A percentile compares a stretch with the other conserved stretches of the same genome.
phyloP scores from a whole-genome alignment of 306 rosid species.

The Ceratonia siliqua region DNA sequence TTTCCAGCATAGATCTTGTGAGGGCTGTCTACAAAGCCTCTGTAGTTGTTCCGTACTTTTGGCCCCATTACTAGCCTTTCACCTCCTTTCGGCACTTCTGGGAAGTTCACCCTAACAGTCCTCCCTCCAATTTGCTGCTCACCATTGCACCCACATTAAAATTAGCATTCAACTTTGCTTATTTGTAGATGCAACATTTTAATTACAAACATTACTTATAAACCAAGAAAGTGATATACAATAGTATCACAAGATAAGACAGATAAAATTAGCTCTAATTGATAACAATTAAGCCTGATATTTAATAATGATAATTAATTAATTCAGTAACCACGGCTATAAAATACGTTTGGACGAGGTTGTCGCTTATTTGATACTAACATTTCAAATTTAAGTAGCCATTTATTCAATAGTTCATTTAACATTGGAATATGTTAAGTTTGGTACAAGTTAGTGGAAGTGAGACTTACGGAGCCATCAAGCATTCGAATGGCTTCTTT shows the following conservation, averaged over 20 bases:
- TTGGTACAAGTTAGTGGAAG: background rate
- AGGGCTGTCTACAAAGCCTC: conserved; percentile 78
- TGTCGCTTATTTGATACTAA: background rate
- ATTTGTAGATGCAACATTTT: background rate
- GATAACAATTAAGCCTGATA: too few relatives aligned
- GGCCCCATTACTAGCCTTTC: conserved; percentile 81
- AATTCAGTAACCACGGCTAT: too few relatives aligned
- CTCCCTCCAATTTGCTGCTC: conserved; percentile 87
- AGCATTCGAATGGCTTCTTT: conserved; percentile 84
- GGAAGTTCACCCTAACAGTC: conserved; percentile 77
- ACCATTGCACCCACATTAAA: conserved; percentile 33
- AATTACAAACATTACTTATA: background rate
- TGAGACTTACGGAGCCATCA: conserved; percentile 77
- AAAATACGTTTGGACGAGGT: background rate
- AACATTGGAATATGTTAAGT: background rate
- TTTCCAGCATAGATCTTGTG: conserved; percentile 90
- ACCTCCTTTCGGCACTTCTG: conserved; percentile 94
- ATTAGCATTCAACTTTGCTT: conserved; percentile 12
- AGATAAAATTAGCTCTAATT: too few relatives aligned
- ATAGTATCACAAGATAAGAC: too few relatives aligned
- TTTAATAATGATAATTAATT: too few relatives aligned
- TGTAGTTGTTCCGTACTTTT: conserved; percentile 49
- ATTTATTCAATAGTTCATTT: background rate
- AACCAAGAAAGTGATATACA: background rate
- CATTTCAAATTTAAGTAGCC: background rate